Conservation (phyloP, 257 asterid genomes). For the Solanum ossicruentum region DNA sequence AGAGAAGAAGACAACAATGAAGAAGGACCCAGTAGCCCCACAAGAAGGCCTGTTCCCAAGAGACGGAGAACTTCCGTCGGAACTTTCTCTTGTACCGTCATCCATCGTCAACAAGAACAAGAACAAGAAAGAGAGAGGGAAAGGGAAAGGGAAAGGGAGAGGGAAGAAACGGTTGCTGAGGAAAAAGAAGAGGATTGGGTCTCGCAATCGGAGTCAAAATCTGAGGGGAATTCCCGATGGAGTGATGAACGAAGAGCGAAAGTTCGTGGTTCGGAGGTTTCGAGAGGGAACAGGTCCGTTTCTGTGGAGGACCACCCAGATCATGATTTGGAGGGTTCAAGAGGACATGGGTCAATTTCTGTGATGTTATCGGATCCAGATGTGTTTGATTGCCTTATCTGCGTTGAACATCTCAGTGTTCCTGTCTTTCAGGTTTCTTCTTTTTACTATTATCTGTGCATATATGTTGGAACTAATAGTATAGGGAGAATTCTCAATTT, state of each 20-base stretch:
- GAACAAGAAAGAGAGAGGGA: not conserved
- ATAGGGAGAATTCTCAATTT: too few species aligned
- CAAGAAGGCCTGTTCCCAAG: not conserved
- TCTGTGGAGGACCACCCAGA: too few species aligned
- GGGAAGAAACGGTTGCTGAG: not conserved
- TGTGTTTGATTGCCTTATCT: too few species aligned
- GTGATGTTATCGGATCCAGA: too few species aligned
- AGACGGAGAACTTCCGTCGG: not conserved
- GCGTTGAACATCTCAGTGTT: too few species aligned
- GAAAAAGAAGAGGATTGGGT: not conserved
- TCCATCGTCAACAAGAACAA: not conserved
- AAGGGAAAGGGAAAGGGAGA: not conserved
- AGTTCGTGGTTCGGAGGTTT: too few species aligned
- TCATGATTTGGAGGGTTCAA: too few species aligned
- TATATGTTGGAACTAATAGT: too few species aligned
- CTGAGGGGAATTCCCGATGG: not conserved
- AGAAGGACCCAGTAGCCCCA: not conserved
- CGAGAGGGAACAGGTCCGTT: too few species aligned
- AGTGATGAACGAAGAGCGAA: not conserved
- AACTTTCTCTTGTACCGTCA: not conserved
- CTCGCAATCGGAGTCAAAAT: not conserved
- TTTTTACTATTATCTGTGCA: too few species aligned
- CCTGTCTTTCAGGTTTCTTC: too few species aligned
- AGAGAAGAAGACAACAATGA: conserved; percentile 5
- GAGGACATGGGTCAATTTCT: too few species aligned